Evolutionary conservation across 768 basidiomycete species (phyloP).

Genomic region (Phanerochaete sordida): DNA sequence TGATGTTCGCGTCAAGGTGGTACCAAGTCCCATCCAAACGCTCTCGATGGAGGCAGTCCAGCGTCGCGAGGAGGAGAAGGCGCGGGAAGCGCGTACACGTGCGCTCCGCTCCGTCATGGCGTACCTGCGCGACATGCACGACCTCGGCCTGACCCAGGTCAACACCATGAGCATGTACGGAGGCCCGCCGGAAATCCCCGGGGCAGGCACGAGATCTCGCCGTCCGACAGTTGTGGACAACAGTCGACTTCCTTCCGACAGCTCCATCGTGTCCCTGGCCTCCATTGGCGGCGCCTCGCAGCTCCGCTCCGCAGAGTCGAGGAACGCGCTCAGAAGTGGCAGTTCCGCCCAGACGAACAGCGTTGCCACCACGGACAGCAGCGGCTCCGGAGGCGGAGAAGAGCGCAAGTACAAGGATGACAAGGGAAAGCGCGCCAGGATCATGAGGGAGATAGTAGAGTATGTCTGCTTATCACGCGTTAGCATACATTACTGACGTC

Average conservation of each 20-base stretch:
- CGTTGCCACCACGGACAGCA: slow-evolving; percentile 72
- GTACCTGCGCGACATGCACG: slow-evolving; percentile 94
- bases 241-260: slow-evolving; percentile 49
- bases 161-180: slow-evolving; percentile 59
- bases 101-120: slow-evolving; percentile 92
- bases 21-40: slow-evolving; percentile 43
- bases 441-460: slow-evolving; percentile 91
- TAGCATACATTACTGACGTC: slow-evolving; percentile 14
- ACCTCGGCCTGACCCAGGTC: slow-evolving; percentile 68
- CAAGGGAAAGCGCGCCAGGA: slow-evolving; percentile 73
- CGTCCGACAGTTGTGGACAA: slow-evolving; percentile 66
- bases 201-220: slow-evolving; percentile 44
- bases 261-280: slow-evolving; percentile 37
- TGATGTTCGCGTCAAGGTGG: slow-evolving; percentile 27
- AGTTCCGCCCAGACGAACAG: slow-evolving; percentile 65
- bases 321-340: slow-evolving; percentile 56
- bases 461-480: slow-evolving; percentile 37
- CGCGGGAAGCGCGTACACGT: slow-evolving; percentile 67
- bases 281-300: slow-evolving; percentile 42
- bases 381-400: slow-evolving; percentile 52
- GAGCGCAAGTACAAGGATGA: slow-evolving; percentile 93
- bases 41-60: slow-evolving; percentile 42
- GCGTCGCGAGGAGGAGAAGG: slow-evolving; percentile 68
- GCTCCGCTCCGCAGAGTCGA: slow-evolving; percentile 63
- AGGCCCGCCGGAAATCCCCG: slow-evolving; percentile 39